Base-by-base conservation (phyloP, 768 basidiomycete genomes). In the Lactifluus subvellereus region DNA sequence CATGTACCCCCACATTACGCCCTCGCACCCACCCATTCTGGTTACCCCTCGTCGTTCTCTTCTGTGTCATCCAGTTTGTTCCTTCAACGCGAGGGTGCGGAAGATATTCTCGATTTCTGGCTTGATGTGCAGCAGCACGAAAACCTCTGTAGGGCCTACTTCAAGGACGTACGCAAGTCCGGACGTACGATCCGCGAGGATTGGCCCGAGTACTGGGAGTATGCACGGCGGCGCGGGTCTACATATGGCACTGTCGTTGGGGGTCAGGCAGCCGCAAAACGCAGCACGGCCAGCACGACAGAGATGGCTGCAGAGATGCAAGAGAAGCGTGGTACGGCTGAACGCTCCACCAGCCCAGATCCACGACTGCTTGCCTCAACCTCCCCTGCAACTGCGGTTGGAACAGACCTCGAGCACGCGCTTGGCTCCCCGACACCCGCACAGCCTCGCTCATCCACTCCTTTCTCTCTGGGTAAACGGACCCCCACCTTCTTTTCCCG, bases 121-220 rank as follows among this genome's bases (percentile, higher is more conserved):
- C 83, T 99, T 33, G 97, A 99, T 73, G 97, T 98, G 6, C 94
- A 97, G 69, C 97, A 98, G 76, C 97, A 99, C 73, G 97, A 98
- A 77, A 98, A 98, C 72, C 85, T 99, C 38, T 98, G 96, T 74
- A 84, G 95, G 64, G 97, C 96, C 8, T 98, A 98, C 75, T 98
- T 99, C 84, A 97, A 98, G 80, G 97, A 98, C 74, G 86, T 99
- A 57, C 88, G 91, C 71, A 94, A 95, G 77, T 94, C 94, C 0
- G 94, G 95, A 3, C 84, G 89, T 32, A 85, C 89, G 13, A 90
- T 99, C 73, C 89, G 89, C 72, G 91, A 98, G 18, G 97, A 98
- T 73, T 99, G 97, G 97, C 97, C 97, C 6, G 92, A 97, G 74
- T 98, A 96, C 71, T 95, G 92, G 86, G 89, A 94, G 66, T 92